These are phyloP conservation scores for Fusarium circinatum DNA, from an alignment of 2,329 filamentous ascomycete genomes.

Conservation along the genomic window DNA sequence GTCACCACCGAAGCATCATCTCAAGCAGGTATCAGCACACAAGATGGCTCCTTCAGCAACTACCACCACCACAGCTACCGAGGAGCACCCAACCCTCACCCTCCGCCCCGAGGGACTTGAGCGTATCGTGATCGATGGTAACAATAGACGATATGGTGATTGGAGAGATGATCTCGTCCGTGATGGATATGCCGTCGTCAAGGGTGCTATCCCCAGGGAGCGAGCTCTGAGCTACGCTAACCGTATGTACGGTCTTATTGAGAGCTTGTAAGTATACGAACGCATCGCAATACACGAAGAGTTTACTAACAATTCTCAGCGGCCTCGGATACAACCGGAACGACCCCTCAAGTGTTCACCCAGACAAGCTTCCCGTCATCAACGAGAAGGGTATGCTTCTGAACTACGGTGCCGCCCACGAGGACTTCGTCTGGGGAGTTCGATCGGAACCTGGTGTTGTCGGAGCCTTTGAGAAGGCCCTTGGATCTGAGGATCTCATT, in stretches of 20 bases:
- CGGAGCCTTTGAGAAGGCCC: constrained; percentile 57
- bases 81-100: constrained; percentile 32
- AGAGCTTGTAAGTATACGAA: constrained; percentile 30
- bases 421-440: constrained; percentile 59
- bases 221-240: constrained; percentile 38
- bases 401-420: constrained; percentile 58
- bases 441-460: constrained; percentile 59
- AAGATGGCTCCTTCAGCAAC: constrained; percentile 25
- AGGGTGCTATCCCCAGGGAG: constrained; percentile 34
- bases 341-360: constrained; percentile 30
- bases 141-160: constrained; percentile 35
- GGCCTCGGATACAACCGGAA: constrained; percentile 34
- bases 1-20: not conserved
- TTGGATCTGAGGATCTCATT: constrained; percentile 56
- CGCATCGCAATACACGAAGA: fast-evolving
- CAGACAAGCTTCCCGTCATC: constrained; percentile 39
- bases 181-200: constrained; percentile 36
- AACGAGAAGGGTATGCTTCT: constrained; percentile 59
- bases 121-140: constrained; percentile 34
- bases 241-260: constrained; percentile 37
- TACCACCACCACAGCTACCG: constrained; percentile 1
- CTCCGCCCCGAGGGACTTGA: constrained; percentile 36
- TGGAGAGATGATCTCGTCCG: constrained; percentile 39
- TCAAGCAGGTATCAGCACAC: not conserved
- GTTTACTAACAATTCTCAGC: not conserved